A percentile compares a stretch with the other conserved stretches of the same genome.
Conservation (phyloP, 768 basidiomycete species). For the Amanita inopinata region DNA sequence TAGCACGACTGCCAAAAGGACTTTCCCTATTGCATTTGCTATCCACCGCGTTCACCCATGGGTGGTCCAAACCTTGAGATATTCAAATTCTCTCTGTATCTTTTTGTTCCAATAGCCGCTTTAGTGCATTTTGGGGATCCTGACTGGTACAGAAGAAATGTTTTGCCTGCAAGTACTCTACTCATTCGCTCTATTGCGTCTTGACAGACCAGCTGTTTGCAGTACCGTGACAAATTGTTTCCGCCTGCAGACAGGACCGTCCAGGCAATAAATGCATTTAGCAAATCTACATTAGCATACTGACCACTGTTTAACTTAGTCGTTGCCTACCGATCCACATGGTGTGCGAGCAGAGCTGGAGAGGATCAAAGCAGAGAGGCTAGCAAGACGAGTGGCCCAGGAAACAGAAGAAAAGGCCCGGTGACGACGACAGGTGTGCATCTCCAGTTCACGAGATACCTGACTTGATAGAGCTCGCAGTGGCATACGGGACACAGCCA, state of each 20-base stretch:
- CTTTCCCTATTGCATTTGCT: too few species aligned
- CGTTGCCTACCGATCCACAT: slow-evolving; percentile 55
- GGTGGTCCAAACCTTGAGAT: slow-evolving; percentile 78
- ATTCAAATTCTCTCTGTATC: slow-evolving; percentile 83
- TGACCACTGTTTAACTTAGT: slow-evolving; percentile 22
- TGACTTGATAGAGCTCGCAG: too few species aligned
- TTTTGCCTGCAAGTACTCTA: slow-evolving; percentile 50
- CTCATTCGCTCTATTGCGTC: not conserved
- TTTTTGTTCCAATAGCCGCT: slow-evolving; percentile 74
- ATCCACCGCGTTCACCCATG: slow-evolving; percentile 34
- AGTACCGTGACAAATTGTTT: slow-evolving; percentile 72
- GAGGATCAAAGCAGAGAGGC: slow-evolving; percentile 54
- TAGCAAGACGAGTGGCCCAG: slow-evolving; percentile 37
- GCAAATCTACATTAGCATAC: not conserved
- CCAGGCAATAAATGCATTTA: slow-evolving; percentile 25
- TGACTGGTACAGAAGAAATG: slow-evolving; percentile 72
- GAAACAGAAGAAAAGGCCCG: slow-evolving; percentile 22
- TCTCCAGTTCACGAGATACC: too few species aligned
- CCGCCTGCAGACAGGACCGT: slow-evolving; percentile 49
- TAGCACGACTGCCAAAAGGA: too few species aligned
- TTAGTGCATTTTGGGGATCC: slow-evolving; percentile 84
- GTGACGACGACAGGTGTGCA: not conserved
- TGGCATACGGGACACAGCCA: too few species aligned
- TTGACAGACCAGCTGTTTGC: not conserved
- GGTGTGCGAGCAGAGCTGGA: slow-evolving; percentile 61